Percentiles rank a stretch among this genome's conserved stretches.
These are phyloP conservation scores for Hemerocallis citrina DNA, from an alignment of 106 monocot species.

Conservation along the genomic window DNA sequence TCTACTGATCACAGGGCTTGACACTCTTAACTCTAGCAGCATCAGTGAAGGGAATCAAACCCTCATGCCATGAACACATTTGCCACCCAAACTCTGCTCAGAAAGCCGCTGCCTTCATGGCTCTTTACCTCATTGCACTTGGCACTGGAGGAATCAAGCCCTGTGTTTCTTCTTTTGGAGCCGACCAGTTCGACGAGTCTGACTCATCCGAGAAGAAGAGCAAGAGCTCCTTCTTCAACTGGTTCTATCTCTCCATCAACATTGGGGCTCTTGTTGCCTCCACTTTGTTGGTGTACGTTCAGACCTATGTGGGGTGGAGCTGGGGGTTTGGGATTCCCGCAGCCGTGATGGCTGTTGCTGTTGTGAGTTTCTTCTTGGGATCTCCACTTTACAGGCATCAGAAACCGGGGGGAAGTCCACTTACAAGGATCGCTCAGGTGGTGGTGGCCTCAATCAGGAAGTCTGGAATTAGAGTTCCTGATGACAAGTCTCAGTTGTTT, in stretches of 20 bases:
- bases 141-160: constrained; percentile 63
- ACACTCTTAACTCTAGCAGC: constrained; percentile 32
- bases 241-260: constrained; percentile 57
- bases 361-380: constrained; percentile 43
- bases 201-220: constrained; percentile 41
- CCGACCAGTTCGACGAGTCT: constrained; percentile 51
- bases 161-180: constrained; percentile 55
- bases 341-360: constrained; percentile 33
- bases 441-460: constrained; percentile 30
- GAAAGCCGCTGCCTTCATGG: constrained; percentile 17
- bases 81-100: constrained; percentile 22
- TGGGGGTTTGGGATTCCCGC: constrained; percentile 54
- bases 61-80: constrained; percentile 15
- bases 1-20: constrained; percentile 13
- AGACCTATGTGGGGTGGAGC: constrained; percentile 50
- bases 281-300: constrained; percentile 44
- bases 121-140: constrained; percentile 47
- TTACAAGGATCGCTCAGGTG: constrained; percentile 43
- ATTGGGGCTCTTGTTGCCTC: constrained; percentile 44
- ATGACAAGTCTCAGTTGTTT: constrained; percentile 33
- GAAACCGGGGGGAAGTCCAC: constrained; percentile 45
- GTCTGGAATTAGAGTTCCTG: constrained; percentile 14
- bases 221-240: constrained; percentile 65
- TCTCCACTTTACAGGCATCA: constrained; percentile 34
- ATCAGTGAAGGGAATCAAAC: constrained; percentile 31